phyloP scores from a whole-genome alignment of 345 rosid species.

The Hirschfeldia incana region DNA sequence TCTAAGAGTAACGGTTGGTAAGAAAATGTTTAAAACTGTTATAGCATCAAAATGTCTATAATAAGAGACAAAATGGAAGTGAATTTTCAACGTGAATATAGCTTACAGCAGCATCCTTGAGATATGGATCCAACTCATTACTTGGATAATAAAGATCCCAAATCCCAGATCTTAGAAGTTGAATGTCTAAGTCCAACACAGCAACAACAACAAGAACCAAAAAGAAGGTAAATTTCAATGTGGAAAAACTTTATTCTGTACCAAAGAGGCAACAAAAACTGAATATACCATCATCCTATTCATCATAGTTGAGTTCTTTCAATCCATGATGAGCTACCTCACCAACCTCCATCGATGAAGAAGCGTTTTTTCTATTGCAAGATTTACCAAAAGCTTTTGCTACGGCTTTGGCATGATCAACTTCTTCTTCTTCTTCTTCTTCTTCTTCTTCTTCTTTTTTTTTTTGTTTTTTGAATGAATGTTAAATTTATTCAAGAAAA shows the following conservation, averaged over 20 bases:
- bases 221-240: too few species aligned
- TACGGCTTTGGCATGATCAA: constrained; percentile 60
- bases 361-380: constrained; percentile 41
- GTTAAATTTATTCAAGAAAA: too few species aligned
- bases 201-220: not conserved
- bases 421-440: constrained; percentile 49
- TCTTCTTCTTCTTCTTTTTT: not conserved
- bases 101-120: constrained; percentile 66
- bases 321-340: constrained; percentile 56
- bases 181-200: constrained; percentile 50
- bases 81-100: not conserved
- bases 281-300: constrained; percentile 73
- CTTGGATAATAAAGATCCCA: constrained; percentile 88
- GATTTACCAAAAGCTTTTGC: constrained; percentile 67
- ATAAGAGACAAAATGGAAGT: constrained; percentile 4
- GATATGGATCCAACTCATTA: constrained; percentile 87
- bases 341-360: constrained; percentile 42
- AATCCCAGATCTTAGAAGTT: constrained; percentile 64
- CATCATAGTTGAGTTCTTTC: constrained; percentile 79
- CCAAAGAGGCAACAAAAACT: not conserved
- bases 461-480: too few species aligned
- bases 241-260: too few species aligned
- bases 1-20: constrained; percentile 38
- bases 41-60: not conserved
- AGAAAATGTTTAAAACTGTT: not conserved